Evolutionary conservation across 1,139 yeast genomes (phyloP), one percentile per base, ranked within the genome.

Genomic region (Hanseniaspora uvarum): DNA sequence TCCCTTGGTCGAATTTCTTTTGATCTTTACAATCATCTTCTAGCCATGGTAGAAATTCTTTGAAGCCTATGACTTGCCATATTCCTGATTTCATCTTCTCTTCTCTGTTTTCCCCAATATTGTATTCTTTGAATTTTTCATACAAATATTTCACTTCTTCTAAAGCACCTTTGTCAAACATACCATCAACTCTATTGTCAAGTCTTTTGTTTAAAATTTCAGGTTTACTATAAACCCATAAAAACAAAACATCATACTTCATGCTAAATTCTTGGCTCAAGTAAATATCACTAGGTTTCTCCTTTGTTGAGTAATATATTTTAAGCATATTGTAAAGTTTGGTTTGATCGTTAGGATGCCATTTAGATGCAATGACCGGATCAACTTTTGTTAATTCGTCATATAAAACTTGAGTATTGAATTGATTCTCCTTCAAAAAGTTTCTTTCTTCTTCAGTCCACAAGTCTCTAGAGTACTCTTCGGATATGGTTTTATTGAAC

Each of bases 41-140:
- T 5, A 92, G 67, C 83, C 88, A 89, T 0, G 95, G 95, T 39
- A 88, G 66, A 64, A 92, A 89, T 65, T 92, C 97, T 63, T 87
- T 86, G 66, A 87, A 92, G 1, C 99, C 99, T 62, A 92, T 88
- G 1, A 87, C 96, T 68, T 92, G 98, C 87, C 88, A 89, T 0
- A 92, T 77, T 0, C 98, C 97, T 54, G 78, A 71, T 52, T 86
- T 83, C 55, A 80, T 69, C 54, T 78, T 79, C 24, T 62, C 64
- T 1, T 70, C 70, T 31, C 24, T 30, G 46, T 53, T 30, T 18
- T 53, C 39, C 6, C 33, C 38, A 18, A 53, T 38, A 12, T 48
- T 33, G 37, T 28, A 37, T 0, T 56, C 41, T 28, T 61, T 55
- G 58, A 75, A 83, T 39, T 68, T 71, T 0, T 67, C 62, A 62